Percentiles rank a stretch among this genome's conserved stretches.
These are phyloP conservation scores for Dendrobium catenatum DNA, from an alignment of 106 monocot species.

Conservation along the genomic window DNA sequence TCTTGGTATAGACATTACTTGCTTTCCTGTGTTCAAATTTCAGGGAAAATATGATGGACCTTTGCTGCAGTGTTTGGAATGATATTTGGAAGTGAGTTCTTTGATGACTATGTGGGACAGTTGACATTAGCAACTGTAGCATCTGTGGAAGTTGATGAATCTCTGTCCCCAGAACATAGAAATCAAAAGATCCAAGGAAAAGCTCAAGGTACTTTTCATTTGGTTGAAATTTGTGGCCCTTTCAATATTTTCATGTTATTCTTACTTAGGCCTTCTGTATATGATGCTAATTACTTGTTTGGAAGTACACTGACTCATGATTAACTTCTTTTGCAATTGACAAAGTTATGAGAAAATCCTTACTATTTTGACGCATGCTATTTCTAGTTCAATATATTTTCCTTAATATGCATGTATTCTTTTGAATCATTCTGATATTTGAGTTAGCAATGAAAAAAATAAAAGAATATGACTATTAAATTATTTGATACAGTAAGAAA, in stretches of 20 bases:
- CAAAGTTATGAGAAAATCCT: too few relatives aligned
- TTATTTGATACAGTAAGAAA: too few relatives aligned
- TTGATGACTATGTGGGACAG: slow-evolving; percentile 96
- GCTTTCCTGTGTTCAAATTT: slow-evolving; percentile 1
- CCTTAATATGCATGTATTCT: not conserved
- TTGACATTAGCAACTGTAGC: slow-evolving; percentile 71
- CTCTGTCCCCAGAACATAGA: slow-evolving; percentile 33
- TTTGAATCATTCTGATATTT: not conserved
- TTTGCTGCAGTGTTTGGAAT: slow-evolving; percentile 91
- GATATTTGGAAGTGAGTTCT: slow-evolving; percentile 96
- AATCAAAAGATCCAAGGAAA: slow-evolving; percentile 56
- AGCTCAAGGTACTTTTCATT: slow-evolving; percentile 52
- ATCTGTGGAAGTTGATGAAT: slow-evolving; percentile 59
- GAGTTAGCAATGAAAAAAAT: too few relatives aligned
- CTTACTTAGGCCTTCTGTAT: not conserved
- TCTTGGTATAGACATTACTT: too few relatives aligned
- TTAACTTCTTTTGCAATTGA: not conserved
- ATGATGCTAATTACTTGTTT: not conserved
- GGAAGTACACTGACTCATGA: not conserved
- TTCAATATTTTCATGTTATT: not conserved
- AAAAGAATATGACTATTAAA: too few relatives aligned
- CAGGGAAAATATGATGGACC: slow-evolving; percentile 88
- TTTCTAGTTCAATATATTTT: not conserved
- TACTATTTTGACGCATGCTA: not conserved
- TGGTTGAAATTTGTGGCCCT: not conserved